Conservation (phyloP, 805 yeast genomes). For the Lipomyces chichibuensis region DNA sequence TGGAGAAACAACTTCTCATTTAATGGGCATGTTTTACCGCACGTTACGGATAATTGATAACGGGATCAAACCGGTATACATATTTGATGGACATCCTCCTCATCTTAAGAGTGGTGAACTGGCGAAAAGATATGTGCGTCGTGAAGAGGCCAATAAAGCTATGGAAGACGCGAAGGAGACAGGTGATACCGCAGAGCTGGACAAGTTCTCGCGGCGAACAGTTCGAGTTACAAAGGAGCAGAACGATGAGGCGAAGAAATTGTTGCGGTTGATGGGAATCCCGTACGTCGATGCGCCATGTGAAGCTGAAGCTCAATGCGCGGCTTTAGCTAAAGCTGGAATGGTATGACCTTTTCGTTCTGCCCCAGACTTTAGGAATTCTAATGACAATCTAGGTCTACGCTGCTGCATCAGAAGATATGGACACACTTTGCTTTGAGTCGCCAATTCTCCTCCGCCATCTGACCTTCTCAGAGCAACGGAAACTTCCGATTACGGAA, state of each 20-base stretch:
- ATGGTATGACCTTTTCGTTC: slow-evolving; percentile 50
- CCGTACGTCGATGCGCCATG: slow-evolving; percentile 94
- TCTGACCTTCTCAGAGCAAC: slow-evolving; percentile 89
- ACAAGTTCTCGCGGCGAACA: slow-evolving; percentile 78
- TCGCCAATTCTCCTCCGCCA: slow-evolving; percentile 85
- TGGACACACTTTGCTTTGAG: slow-evolving; percentile 94
- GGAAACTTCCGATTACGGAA: slow-evolving; percentile 90
- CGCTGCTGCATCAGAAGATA: slow-evolving; percentile 98
- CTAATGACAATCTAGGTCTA: slow-evolving; percentile 49
- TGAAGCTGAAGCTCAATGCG: slow-evolving; percentile 99
- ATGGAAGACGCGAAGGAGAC: slow-evolving; percentile 76
- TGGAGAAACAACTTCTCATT: slow-evolving; percentile 91
- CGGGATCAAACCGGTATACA: slow-evolving; percentile 96
- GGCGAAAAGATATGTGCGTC: slow-evolving; percentile 75
- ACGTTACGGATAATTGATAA: slow-evolving; percentile 86
- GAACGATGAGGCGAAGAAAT: slow-evolving; percentile 86
- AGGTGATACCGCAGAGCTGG: slow-evolving; percentile 75
- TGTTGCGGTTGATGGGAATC: slow-evolving; percentile 88
- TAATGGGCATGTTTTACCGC: slow-evolving; percentile 95
- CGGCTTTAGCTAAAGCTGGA: slow-evolving; percentile 83
- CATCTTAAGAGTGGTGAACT: slow-evolving; percentile 89
- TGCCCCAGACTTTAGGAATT: background rate
- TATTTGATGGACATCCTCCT: slow-evolving; percentile 98
- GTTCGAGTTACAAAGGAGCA: slow-evolving; percentile 89
- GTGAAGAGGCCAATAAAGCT: slow-evolving; percentile 80